Base-by-base conservation (phyloP, 768 basidiomycete species). In the Boletales sp. region DNA sequence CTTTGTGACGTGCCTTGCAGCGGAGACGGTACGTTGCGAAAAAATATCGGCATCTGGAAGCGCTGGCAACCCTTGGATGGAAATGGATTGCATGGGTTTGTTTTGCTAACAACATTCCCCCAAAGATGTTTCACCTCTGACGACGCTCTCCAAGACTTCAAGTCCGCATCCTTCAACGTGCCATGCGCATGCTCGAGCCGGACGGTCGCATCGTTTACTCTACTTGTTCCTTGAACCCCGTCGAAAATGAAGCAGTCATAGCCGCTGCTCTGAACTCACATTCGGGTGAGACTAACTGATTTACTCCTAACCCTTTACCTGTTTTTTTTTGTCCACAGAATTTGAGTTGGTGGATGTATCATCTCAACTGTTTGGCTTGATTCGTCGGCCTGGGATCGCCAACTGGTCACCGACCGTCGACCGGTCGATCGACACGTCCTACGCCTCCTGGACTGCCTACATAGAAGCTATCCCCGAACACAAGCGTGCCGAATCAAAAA, bases 1-100 rank as follows among this genome's bases (percentile, higher is more conserved):
- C 70, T 99, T 31, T 94, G 93, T 43, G 97, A 98, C 65, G 97
- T 99, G 9, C 97, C 97, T 9, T 99, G 97, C 64, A 94, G 90
- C 59, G 97, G 97, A 5, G 97, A 99, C 65, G 97, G 95, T 0
- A 99, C 97, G 1, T 68, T 97, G 49, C 73, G 97, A 54, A 99
- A 99, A 76, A 99, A 99, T 64, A 66, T 89, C 13, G 89, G 85
- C 1, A 97, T 99, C 36, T 99, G 97, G 97, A 89, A 87, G 64
- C 77, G 78, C 37, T 99, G 95, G 95, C 82, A 82, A 39, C 80
- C 86, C 12, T 81, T 82, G 66, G 91, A 95, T 65, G 95, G 88
- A 10, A 94, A 95, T 63, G 91, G 92, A 4, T 67, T 99, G 52
- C 97, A 99, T 63, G 71, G 79, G 92, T 94, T 57, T 38, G 81